Conservation (phyloP, 1,284 basidiomycete genomes). For the Gomphus bonarii region DNA sequence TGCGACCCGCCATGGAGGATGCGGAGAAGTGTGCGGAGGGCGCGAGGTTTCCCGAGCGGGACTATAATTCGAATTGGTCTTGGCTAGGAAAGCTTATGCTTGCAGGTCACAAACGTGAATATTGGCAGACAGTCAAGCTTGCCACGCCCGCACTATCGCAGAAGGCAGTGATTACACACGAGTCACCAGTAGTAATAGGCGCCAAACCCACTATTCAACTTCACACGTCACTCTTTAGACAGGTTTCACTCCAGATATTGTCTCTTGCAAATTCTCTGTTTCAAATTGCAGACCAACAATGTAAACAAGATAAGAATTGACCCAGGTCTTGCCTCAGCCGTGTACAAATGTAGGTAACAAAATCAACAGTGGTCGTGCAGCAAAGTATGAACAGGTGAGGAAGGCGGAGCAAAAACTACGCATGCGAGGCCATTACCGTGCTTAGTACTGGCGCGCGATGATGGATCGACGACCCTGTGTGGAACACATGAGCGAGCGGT, state of each 20-base stretch:
- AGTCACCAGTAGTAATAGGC: background rate
- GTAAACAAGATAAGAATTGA: background rate
- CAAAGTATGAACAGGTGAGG: background rate
- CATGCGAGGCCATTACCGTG: background rate
- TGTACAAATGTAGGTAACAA: background rate
- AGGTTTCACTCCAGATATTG: background rate
- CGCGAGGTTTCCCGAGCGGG: slow-evolving; percentile 1
- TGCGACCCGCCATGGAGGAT: slow-evolving; percentile 5
- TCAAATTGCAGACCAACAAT: background rate
- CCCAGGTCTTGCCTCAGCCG: background rate
- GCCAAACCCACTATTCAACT: background rate
- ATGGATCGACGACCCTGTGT: slow-evolving; percentile 11
- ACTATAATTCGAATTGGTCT: background rate
- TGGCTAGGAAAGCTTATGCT: background rate
- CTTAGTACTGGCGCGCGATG: slow-evolving; percentile 13
- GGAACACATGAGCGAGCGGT: slow-evolving; percentile 12
- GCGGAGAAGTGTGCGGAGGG: background rate
- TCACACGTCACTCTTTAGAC: background rate
- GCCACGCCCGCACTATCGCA: background rate
- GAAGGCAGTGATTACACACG: background rate
- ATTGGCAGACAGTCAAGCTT: background rate
- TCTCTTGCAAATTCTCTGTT: background rate
- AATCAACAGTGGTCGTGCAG: background rate
- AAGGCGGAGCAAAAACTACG: background rate
- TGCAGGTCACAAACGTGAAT: background rate